Base-by-base conservation (phyloP, 2,329 filamentous ascomycete species). In the Cryphonectria japonica region DNA sequence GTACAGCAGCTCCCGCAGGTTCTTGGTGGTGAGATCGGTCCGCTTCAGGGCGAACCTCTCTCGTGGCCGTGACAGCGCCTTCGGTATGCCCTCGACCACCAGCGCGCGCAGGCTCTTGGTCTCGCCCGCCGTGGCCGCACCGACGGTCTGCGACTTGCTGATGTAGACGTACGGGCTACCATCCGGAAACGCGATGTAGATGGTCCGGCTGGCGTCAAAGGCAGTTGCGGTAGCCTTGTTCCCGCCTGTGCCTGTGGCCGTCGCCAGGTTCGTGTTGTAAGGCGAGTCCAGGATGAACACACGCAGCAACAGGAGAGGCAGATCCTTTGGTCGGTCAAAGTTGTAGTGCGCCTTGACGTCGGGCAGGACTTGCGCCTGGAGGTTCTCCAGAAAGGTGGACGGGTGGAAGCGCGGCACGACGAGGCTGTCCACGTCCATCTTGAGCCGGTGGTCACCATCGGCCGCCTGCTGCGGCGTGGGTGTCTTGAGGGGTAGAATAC, bases 281-380 rank as follows among this genome's bases (percentile, higher is more conserved):
- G 93, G 93, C 0, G 93, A 93, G 78, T 96, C 92, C 73, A 94
- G 83, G 71, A 95, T 88, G 76, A 94, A 92, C 62, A 97, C 90
- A 66, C 93, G 89, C n/a, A 97, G 82, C 37, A 96, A 84, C 0
- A 93, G 86, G 4, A 96, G 83, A 0, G 92, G 89, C n/a, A 92
- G 83, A 1, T 86, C 84, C 68, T 87, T 85, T 68, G 92, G 91
- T n/a, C 91, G 88, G 74, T 92, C 90, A 72, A 96, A 88, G 75
- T 93, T 91, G 79, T 93, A 96, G 80, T 97, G 93, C 6, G 92
- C 92, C 79, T 96, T 97, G 75, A 95, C 88, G 71, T 96, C 87
- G 0, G 93, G 92, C 1, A 93, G 85, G 26, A 94, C 87, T 77
- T 95, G 91, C 57, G 85, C 84, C 75, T 95, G 92, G 2, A 97